Conservation (phyloP, 306 rosid species). For the Myrica gale region DNA sequence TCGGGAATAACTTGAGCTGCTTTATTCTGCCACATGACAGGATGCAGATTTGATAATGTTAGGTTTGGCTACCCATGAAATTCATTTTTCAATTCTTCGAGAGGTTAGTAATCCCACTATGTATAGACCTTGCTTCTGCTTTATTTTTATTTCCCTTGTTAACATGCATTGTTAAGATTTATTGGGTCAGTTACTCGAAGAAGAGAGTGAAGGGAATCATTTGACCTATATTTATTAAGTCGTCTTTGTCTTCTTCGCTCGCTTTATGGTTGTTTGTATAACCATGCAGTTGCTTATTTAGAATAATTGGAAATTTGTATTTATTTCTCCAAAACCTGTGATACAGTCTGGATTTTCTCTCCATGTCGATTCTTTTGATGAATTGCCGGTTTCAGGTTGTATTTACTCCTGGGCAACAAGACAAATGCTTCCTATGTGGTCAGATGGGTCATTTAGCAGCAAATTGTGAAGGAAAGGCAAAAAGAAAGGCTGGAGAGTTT, state of each 20-base stretch:
- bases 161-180: neutral
- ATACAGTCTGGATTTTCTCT: slow-evolving; percentile 18
- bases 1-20: slow-evolving; percentile 4
- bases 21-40: slow-evolving; percentile 44
- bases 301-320: neutral
- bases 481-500: slow-evolving; percentile 80
- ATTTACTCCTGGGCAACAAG: slow-evolving; percentile 87
- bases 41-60: slow-evolving; percentile 99
- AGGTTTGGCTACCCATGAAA: slow-evolving; percentile 94
- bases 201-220: neutral
- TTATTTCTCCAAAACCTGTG: slow-evolving; percentile 6
- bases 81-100: slow-evolving; percentile 93
- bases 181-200: neutral
- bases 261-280: neutral
- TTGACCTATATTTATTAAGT: neutral
- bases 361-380: slow-evolving; percentile 21
- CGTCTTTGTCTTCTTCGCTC: neutral
- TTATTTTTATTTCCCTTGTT: neutral
- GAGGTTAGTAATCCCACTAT: slow-evolving; percentile 59
- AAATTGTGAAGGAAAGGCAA: slow-evolving; percentile 79
- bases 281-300: neutral
- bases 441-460: slow-evolving; percentile 96
- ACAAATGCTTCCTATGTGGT: slow-evolving; percentile 92
- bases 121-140: neutral
- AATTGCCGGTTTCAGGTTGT: slow-evolving; percentile 61